phyloP scores from a whole-genome alignment of 371 early-diverging fungal genomes.

The Circinella minor region DNA sequence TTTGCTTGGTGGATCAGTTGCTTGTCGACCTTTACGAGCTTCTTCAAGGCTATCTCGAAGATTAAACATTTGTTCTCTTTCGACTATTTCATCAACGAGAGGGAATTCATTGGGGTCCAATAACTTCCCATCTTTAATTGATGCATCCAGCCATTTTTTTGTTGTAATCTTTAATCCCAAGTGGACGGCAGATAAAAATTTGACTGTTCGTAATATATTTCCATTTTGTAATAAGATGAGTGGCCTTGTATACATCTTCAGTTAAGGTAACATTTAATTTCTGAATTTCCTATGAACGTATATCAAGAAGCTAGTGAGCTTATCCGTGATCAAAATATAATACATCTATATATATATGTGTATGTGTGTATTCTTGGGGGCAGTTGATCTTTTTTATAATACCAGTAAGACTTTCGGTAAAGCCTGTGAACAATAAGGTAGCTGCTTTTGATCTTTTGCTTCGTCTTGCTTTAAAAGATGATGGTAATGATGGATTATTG shows the following conservation, averaged over 20 bases:
- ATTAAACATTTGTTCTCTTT: conserved; percentile 18
- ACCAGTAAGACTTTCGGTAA: too few relatives aligned
- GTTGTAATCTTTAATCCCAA: conserved; percentile 24
- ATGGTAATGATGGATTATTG: too few relatives aligned
- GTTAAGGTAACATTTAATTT: conserved; percentile 13
- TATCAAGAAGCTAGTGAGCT: too few relatives aligned
- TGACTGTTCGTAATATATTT: conserved; percentile 24
- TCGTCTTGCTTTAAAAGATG: too few relatives aligned
- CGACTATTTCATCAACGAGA: conserved; percentile 8
- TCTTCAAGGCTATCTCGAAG: conserved; percentile 17
- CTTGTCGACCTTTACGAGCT: not conserved
- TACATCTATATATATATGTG: too few relatives aligned
- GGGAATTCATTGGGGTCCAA: conserved; percentile 9
- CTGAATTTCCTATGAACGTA: not conserved
- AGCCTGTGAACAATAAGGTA: too few relatives aligned
- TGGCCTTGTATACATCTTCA: conserved; percentile 19
- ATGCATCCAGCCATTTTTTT: conserved; percentile 19
- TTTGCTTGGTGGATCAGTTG: not conserved
- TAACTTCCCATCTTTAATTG: conserved; percentile 8
- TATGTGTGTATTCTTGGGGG: too few relatives aligned
- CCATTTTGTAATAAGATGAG: conserved; percentile 22
- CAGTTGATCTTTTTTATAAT: too few relatives aligned
- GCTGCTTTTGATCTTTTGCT: too few relatives aligned
- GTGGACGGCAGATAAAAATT: conserved; percentile 32
- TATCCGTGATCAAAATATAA: too few relatives aligned